Percentiles rank a stretch among this genome's conserved stretches.
phyloP scores from a whole-genome alignment of 2,329 filamentous ascomycete species.

The Sporothrix brasiliensis region DNA sequence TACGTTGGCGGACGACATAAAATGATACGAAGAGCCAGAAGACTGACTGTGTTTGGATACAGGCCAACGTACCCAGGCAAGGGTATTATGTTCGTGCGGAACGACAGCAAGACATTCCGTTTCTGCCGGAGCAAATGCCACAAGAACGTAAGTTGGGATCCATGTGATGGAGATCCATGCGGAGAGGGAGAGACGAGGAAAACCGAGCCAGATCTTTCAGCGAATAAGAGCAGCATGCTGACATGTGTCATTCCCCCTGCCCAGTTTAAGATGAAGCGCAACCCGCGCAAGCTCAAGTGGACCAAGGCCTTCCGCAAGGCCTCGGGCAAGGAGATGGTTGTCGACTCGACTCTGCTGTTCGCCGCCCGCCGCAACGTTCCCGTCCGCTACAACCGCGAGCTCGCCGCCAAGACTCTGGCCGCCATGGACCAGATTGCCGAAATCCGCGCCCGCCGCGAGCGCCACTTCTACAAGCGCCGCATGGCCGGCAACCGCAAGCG shows the following conservation, averaged over 20 bases:
- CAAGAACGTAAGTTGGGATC: constrained; percentile 53
- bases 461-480: constrained; percentile 89
- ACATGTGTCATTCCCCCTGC: background rate
- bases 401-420: constrained; percentile 82
- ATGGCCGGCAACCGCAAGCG: constrained; percentile 88
- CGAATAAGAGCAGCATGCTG: background rate
- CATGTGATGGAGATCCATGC: background rate
- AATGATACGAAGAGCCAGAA: background rate
- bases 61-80: constrained; percentile 58
- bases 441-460: constrained; percentile 80
- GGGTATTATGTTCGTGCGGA: constrained; percentile 58
- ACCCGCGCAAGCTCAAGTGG: constrained; percentile 95
- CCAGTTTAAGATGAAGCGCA: constrained; percentile 96
- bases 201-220: background rate
- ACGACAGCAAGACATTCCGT: constrained; percentile 57
- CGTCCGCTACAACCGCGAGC: constrained; percentile 91
- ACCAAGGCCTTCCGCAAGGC: constrained; percentile 89
- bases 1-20: constrained; percentile 61
- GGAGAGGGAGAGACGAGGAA: background rate
- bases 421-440: constrained; percentile 91
- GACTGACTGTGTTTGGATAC: constrained; percentile 22
- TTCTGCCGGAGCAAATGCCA: constrained; percentile 65
- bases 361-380: constrained; percentile 91
- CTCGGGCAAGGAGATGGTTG: constrained; percentile 83
- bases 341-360: constrained; percentile 92